Evolutionary conservation across 2,329 filamentous ascomycete genomes (phyloP), one percentile per base, ranked within the genome.

Genomic region (Talaromyces sp.): DNA sequence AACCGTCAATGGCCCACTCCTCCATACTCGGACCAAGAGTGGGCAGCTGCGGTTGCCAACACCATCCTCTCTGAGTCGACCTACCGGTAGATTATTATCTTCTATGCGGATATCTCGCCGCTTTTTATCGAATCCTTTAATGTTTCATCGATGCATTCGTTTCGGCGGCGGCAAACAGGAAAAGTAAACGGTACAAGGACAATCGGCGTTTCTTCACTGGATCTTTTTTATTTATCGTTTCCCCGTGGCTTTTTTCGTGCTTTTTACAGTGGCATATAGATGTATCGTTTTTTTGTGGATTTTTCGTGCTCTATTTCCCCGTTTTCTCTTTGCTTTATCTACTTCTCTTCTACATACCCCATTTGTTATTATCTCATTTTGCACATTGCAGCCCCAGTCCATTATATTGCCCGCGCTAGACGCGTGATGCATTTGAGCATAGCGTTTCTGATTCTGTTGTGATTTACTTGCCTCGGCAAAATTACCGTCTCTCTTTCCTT

Each of bases 11-110:
- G 93, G 89, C 93, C 93, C 3, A 98, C 95, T 17, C 95, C 95
- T 25, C 93, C 95, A 3, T 96, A 97, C 68, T 93, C 96, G 71
- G 93, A 96, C 69, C 88, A 88, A 65, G 93, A 96, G 73, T 98
- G 93, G 93, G 92, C 89, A 19, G 87, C 89, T 9, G 88, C 90
- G 49, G 90, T 91, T 32, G 86, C 92, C 11, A 89, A 91, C 6
- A 92, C 89, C 76, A 92, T 93, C 67, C 89, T 90, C 80, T 88
- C 87, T 33, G 85, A 89, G 65, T 68, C 74, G 60, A 73, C 70
- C 59, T 75, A 68, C 65, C 71, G 73, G 61, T 77, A 74, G 69
- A 56, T 17, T 7, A 9, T n/a, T 36, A 5, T 30, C 25, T 36
- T 36, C 22, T 39, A 57, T 28, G 36, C 36, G 11, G 28, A 57